These are phyloP conservation scores for Nemania diffusa DNA, from an alignment of 2,329 filamentous ascomycete genomes.

Conservation along the genomic window DNA sequence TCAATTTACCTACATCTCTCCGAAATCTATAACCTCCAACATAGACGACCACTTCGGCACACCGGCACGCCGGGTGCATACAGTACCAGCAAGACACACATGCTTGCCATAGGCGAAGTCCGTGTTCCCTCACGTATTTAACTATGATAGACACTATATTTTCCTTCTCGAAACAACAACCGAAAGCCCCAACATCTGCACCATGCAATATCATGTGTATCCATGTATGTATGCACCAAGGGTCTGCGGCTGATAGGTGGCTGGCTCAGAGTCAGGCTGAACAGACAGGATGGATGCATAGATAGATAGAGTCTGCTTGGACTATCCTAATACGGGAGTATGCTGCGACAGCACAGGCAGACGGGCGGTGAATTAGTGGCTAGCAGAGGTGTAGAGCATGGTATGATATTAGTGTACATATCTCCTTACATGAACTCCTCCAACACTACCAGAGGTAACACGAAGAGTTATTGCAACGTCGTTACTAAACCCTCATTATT, in stretches of 20 bases:
- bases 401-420: background rate
- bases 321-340: background rate
- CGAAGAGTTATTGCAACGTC: no score
- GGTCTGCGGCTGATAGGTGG: background rate
- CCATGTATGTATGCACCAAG: background rate
- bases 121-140: no score
- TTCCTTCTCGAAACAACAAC: background rate
- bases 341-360: background rate
- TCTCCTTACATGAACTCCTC: no score
- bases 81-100: no score
- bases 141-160: no score
- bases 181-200: background rate
- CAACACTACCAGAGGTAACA: no score
- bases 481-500: constrained; percentile 1
- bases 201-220: background rate
- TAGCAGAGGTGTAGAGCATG: background rate
- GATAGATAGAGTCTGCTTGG: background rate
- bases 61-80: no score
- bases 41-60: no score
- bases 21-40: no score
- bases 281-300: background rate
- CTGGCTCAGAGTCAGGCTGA: background rate
- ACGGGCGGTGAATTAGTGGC: background rate
- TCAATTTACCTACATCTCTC: no score
- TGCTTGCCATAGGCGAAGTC: no score